These are phyloP conservation scores for Boletus pseudo-olivaceus DNA, from an alignment of 768 basidiomycete genomes.

Conservation along the genomic window DNA sequence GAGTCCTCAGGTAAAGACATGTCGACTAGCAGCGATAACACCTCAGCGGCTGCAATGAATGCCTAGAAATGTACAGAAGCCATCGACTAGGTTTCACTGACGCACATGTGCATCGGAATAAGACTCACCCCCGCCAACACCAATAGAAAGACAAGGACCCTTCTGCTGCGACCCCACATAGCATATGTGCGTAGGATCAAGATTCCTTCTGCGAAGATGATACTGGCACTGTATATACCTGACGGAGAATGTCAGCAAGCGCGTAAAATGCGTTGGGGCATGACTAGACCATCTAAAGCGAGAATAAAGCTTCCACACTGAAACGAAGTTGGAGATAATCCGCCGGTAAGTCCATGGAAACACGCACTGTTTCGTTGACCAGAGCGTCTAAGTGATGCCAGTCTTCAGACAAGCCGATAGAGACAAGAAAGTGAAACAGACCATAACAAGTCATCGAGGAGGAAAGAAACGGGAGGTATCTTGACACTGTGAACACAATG, in stretches of 20 bases:
- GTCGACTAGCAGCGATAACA: constrained; percentile 1
- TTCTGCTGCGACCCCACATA: constrained; percentile 20
- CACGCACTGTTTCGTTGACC: constrained; percentile 1
- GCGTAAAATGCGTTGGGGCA: neutral
- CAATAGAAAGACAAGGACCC: constrained; percentile 15
- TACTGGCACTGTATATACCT: constrained; percentile 15
- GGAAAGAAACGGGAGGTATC: constrained; percentile 26
- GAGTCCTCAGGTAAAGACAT: constrained; percentile 16
- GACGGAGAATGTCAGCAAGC: neutral
- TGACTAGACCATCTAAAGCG: constrained; percentile 17
- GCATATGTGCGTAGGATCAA: constrained; percentile 29
- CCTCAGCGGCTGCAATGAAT: constrained; percentile 16
- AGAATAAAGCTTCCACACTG: constrained; percentile 21
- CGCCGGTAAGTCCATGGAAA: neutral
- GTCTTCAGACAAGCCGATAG: neutral
- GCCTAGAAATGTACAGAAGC: neutral
- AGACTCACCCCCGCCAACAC: constrained; percentile 16
- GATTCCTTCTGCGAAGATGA: constrained; percentile 16
- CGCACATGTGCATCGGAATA: neutral
- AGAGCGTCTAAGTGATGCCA: constrained; percentile 6
- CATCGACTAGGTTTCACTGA: neutral
- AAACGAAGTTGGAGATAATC: neutral
- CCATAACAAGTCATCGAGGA: constrained; percentile 18
- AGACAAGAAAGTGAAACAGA: neutral
- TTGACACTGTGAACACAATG: constrained; percentile 24